Base-by-base conservation (phyloP, 169 alveolate genomes). In the Plasmodium relictum region DNA sequence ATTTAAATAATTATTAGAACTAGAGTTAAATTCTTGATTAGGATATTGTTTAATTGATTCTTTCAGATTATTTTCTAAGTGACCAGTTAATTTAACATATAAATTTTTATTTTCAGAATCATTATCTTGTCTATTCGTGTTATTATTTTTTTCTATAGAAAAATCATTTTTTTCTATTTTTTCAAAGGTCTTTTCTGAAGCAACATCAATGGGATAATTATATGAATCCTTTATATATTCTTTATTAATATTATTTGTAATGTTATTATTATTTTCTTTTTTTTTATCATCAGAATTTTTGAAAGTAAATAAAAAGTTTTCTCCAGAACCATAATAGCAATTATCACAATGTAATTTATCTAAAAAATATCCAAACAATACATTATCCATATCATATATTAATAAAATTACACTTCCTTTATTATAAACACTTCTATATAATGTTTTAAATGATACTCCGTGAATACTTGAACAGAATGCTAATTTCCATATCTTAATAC, bases 281-380 rank as follows among this genome's bases (percentile, higher is more conserved):
- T 39, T 16, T 26, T 31, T 62, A 8, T 45, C 26, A 3, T 66
- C 37, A 42, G 48, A 58, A 18, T 74, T 26, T 68, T 73, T 88
- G 73, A 94, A 94, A 56, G 93, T 94, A 90, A 93, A 94, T 59
- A 94, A 95, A 78, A 96, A 95, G 85, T 95, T 96, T 58, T 96
- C 96, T 26, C 96, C 96, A 18, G 98, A 93, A 20, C 98, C 98
- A 58, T 96, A 96, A 88, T 94, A 95, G 59, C 92, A 88, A 63
- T 91, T 87, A 37, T 93, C 92, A 74, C 92, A 83, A 24, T 72
- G 92, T 16, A 95, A 78, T 72, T 93, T 96, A 3, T 93, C 95
- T 20, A 95, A 86, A 88, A 96, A 96, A 9, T 96, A 95, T 48
- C 98, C 98, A 63, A 96, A 96, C 8, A 95, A 93, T 26, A 93